These are phyloP conservation scores for Metschnikowia picachoensis DNA, from an alignment of 805 yeast species.

Conservation along the genomic window DNA sequence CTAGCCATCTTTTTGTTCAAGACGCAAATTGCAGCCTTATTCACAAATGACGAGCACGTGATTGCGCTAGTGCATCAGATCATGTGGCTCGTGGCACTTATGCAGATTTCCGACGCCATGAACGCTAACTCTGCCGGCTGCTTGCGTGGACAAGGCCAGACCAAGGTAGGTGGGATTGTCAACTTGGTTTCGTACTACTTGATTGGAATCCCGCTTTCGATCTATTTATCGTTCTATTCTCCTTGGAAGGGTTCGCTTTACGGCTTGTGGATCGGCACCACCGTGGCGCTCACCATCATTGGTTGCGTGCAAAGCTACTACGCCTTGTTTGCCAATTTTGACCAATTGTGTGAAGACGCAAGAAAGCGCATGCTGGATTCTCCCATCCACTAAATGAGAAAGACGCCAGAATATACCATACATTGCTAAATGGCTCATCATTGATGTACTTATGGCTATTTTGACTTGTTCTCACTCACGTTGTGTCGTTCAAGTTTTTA, in stretches of 20 bases:
- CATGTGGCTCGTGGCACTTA: constrained; percentile 60
- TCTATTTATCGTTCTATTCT: constrained; percentile 49
- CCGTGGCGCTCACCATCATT: constrained; percentile 22
- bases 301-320: constrained; percentile 23
- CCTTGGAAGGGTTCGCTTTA: constrained; percentile 44
- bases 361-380: constrained; percentile 29
- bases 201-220: constrained; percentile 60
- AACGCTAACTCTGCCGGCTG: constrained; percentile 74
- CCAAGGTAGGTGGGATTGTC: constrained; percentile 57
- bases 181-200: constrained; percentile 56
- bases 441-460: too few species aligned
- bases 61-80: constrained; percentile 46
- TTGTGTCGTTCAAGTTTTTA: too few species aligned
- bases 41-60: constrained; percentile 60
- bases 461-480: too few species aligned
- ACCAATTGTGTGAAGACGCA: constrained; percentile 36
- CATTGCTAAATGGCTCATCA: too few species aligned
- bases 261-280: constrained; percentile 60
- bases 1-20: constrained; percentile 29
- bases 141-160: constrained; percentile 75
- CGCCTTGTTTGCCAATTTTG: constrained; percentile 45
- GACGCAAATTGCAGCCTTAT: constrained; percentile 38
- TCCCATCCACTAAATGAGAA: neutral
- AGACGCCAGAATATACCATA: too few species aligned
- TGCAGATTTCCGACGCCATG: constrained; percentile 67